Evolutionary conservation across 2,329 filamentous ascomycete genomes (phyloP).

Genomic region (Claviceps capensis): DNA sequence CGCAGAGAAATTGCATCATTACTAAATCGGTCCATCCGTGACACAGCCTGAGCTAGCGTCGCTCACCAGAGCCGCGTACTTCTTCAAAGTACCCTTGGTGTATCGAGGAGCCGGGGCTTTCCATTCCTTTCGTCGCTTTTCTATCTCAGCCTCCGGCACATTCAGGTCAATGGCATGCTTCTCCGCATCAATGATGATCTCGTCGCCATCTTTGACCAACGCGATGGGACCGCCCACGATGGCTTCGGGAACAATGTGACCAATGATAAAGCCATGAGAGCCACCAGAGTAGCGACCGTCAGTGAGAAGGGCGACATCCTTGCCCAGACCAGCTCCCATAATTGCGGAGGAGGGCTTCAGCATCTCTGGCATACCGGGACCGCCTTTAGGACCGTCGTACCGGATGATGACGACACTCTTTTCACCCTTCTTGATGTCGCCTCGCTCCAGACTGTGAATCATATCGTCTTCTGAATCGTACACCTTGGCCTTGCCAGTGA

Average conservation of each 20-base stretch:
- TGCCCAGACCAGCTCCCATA: conserved; percentile 75
- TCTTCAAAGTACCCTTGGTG: conserved; percentile 52
- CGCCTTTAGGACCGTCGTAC: conserved; percentile 87
- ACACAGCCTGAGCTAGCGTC: conserved; percentile 47
- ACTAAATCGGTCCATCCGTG: conserved; percentile 28
- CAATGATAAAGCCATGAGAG: conserved; percentile 75
- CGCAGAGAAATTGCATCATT: neutral
- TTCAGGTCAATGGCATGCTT: conserved; percentile 54
- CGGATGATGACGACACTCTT: conserved; percentile 85
- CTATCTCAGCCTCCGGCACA: conserved; percentile 52
- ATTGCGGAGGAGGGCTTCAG: conserved; percentile 84
- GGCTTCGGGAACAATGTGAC: conserved; percentile 78
- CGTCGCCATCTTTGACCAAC: conserved; percentile 68
- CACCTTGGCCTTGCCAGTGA: conserved; percentile 67
- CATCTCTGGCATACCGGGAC: conserved; percentile 91
- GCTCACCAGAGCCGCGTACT: conserved; percentile 50
- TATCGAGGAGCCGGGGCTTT: conserved; percentile 44
- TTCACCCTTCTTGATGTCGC: conserved; percentile 69
- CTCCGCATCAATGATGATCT: conserved; percentile 71
- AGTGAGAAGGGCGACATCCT: conserved; percentile 61
- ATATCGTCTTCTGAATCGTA: conserved; percentile 77
- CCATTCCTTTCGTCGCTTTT: conserved; percentile 44
- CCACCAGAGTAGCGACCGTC: conserved; percentile 70
- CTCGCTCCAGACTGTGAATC: conserved; percentile 61
- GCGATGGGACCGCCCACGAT: conserved; percentile 76